Conservation (phyloP, 2,329 filamentous ascomycete species). For the Pyrenochaeta sp. region DNA sequence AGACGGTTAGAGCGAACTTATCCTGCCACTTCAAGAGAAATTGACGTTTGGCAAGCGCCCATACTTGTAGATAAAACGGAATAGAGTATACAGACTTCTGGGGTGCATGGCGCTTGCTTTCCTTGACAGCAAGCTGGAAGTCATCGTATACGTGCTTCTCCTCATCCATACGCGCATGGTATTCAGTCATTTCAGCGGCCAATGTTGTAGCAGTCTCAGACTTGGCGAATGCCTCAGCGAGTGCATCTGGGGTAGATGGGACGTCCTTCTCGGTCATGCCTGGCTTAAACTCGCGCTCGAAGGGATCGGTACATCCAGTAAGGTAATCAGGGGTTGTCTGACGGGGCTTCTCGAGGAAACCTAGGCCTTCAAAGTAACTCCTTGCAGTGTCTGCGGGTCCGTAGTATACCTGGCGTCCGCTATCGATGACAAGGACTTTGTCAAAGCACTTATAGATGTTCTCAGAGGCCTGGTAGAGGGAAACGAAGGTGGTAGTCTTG, state of each 20-base stretch:
- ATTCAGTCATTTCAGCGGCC: conserved; percentile 71
- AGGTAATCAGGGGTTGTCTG: conserved; percentile 85
- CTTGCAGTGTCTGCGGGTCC: conserved; percentile 73
- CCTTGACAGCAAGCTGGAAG: conserved; percentile 76
- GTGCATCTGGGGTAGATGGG: conserved; percentile 70
- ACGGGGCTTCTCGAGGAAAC: conserved; percentile 75
- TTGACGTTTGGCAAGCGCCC: conserved; percentile 83
- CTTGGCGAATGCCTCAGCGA: conserved; percentile 73
- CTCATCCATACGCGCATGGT: conserved; percentile 68
- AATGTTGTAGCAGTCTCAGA: conserved; percentile 67
- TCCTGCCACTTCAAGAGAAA: conserved; percentile 88
- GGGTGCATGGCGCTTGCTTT: conserved; percentile 78
- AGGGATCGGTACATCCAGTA: conserved; percentile 83
- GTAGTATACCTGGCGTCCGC: conserved; percentile 78
- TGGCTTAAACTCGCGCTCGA: conserved; percentile 77
- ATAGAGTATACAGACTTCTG: conserved; percentile 82
- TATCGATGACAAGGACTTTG: conserved; percentile 83
- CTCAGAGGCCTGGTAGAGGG: conserved; percentile 84
- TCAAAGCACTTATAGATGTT: conserved; percentile 82
- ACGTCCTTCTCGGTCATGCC: conserved; percentile 71
- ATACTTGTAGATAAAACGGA: conserved; percentile 82
- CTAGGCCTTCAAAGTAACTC: conserved; percentile 77
- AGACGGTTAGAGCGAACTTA: conserved; percentile 75
- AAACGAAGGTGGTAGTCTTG: conserved; percentile 83
- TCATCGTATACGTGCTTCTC: conserved; percentile 76